A percentile compares a stretch with the other conserved stretches of the same genome.
phyloP scores from a whole-genome alignment of 2,329 filamentous ascomycete species.

The Diplocarpon rosae region DNA sequence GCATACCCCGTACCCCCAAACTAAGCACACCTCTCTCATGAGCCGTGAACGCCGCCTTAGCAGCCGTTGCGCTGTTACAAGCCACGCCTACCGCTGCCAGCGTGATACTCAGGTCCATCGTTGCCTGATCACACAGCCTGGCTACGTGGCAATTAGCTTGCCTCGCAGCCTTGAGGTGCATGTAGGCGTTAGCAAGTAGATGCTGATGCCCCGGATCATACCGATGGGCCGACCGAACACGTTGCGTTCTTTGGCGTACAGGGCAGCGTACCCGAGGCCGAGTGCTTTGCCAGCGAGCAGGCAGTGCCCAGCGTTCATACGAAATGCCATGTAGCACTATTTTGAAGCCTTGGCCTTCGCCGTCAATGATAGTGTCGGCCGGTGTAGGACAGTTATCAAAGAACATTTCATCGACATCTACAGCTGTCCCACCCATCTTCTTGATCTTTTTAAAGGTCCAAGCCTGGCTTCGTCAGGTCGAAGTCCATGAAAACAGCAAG shows the following conservation, averaged over 20 bases:
- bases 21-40: slow-evolving; percentile 50
- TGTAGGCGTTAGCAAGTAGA: slow-evolving; percentile 53
- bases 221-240: slow-evolving; percentile 57
- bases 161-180: slow-evolving; percentile 54
- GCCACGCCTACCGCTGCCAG: slow-evolving; percentile 50
- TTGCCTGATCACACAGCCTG: slow-evolving; percentile 45
- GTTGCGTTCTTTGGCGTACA: slow-evolving; percentile 56
- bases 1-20: slow-evolving; percentile 55
- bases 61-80: slow-evolving; percentile 59
- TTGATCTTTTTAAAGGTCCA: slow-evolving; percentile 53
- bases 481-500: slow-evolving; percentile 75
- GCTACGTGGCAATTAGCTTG: slow-evolving; percentile 56
- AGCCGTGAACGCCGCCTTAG: slow-evolving; percentile 51
- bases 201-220: slow-evolving; percentile 56
- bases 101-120: slow-evolving; percentile 38
- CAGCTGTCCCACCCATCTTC: slow-evolving; percentile 76
- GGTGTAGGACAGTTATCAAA: slow-evolving; percentile 69
- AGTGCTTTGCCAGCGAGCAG: slow-evolving; percentile 69
- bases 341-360: slow-evolving; percentile 67
- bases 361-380: slow-evolving; percentile 52
- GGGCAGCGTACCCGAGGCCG: slow-evolving; percentile 65
- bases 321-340: slow-evolving; percentile 69
- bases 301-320: slow-evolving; percentile 70
- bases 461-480: slow-evolving; percentile 43
- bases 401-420: slow-evolving; percentile 82